A percentile compares a stretch with the other conserved stretches of the same genome.
These are phyloP conservation scores for Canavalia gladiata DNA, from an alignment of 306 rosid genomes.

Conservation along the genomic window DNA sequence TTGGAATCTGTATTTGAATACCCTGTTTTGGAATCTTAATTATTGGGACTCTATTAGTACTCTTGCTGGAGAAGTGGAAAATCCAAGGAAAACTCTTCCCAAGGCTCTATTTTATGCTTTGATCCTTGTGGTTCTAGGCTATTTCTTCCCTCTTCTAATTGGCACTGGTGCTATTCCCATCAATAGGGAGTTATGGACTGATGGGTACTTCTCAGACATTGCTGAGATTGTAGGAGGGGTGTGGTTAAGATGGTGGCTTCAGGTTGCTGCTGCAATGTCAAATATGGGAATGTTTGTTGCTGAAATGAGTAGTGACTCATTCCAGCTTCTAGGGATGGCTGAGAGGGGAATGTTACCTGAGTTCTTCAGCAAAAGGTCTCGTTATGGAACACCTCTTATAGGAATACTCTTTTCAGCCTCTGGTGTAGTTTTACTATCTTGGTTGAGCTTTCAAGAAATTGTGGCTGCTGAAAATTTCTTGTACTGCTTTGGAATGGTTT, in stretches of 20 bases:
- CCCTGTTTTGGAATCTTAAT: constrained; percentile 80
- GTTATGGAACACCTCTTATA: constrained; percentile 74
- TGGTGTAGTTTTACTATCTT: constrained; percentile 75
- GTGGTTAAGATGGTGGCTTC: constrained; percentile 90
- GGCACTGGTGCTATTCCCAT: constrained; percentile 74
- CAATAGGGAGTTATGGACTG: constrained; percentile 67
- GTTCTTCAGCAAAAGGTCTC: constrained; percentile 67
- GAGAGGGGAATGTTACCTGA: constrained; percentile 83
- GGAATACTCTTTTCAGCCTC: constrained; percentile 87
- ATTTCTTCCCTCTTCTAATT: constrained; percentile 72
- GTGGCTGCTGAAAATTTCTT: constrained; percentile 82
- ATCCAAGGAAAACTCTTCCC: constrained; percentile 77
- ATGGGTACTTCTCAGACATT: constrained; percentile 79
- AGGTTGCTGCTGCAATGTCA: constrained; percentile 84
- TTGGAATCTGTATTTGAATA: constrained; percentile 78
- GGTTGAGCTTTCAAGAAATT: constrained; percentile 82
- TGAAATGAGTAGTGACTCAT: constrained; percentile 90
- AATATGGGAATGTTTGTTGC: constrained; percentile 93
- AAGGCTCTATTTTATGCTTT: constrained; percentile 76
- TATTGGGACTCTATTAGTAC: constrained; percentile 87
- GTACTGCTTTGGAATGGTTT: constrained; percentile 87
- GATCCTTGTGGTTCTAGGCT: constrained; percentile 73
- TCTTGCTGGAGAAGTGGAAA: constrained; percentile 78
- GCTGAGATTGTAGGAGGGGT: constrained; percentile 77
- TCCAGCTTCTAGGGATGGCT: constrained; percentile 93